phyloP scores from a whole-genome alignment of 306 rosid genomes.

The Senna tora region DNA sequence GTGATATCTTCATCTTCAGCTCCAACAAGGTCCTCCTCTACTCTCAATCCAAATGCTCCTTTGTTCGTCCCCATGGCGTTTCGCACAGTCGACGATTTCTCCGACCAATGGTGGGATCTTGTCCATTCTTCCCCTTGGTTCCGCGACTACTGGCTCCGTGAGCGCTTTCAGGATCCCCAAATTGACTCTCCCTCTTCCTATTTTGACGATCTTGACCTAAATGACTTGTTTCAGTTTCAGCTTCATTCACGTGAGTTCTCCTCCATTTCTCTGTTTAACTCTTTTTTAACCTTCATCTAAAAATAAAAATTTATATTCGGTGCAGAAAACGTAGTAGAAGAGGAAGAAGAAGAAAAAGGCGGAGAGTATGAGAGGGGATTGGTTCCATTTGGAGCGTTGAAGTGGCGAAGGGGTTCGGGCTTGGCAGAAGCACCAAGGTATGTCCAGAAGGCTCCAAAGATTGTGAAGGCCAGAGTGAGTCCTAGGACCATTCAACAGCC shows the following conservation, averaged over 20 bases:
- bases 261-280: background rate
- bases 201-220: conserved; percentile 48
- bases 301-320: background rate
- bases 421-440: conserved; percentile 49
- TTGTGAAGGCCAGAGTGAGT: conserved; percentile 58
- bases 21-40: conserved; percentile 17
- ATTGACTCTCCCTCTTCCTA: conserved; percentile 40
- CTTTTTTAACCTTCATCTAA: background rate
- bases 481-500: conserved; percentile 75
- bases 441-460: conserved; percentile 55
- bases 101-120: conserved; percentile 84
- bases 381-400: conserved; percentile 45
- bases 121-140: conserved; percentile 83
- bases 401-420: conserved; percentile 51
- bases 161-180: conserved; percentile 83
- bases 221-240: conserved; percentile 31
- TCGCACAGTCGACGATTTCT: conserved; percentile 88
- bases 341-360: conserved; percentile 22
- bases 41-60: conserved; percentile 21
- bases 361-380: conserved; percentile 33
- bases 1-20: conserved; percentile 1
- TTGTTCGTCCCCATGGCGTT: conserved; percentile 51
- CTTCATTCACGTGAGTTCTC: conserved; percentile 39
- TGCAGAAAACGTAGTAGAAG: conserved; percentile 43
- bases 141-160: conserved; percentile 90